Base-by-base conservation (phyloP, 2,329 filamentous ascomycete genomes). In the Capronia coronata region DNA sequence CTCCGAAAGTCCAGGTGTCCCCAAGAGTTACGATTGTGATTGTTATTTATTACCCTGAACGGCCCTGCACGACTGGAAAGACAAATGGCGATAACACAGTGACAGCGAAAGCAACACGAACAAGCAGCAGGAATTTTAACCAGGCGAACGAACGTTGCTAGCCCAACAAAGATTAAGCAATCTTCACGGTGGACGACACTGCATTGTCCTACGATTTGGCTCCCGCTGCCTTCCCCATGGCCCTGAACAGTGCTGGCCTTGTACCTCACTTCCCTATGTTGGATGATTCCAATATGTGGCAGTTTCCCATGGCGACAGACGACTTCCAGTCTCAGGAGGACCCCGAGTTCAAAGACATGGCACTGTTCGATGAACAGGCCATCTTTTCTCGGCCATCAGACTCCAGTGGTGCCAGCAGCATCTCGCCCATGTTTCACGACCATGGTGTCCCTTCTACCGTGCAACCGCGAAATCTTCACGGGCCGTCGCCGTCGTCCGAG, bases 381-480 rank as follows among this genome's bases (percentile, higher is more conserved):
- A 32, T 37, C 14, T 37, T 7, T 16, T 49, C 32, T 30, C 47
- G 19, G 34, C 34, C 34, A 19, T 18, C 14, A 18, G 34, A 37
- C 34, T 19, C 29, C 22, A 29, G 13, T 23, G 11, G 18, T 16
- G 27, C 16, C 14, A 43, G 27, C 19, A 10, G 2, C 13, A 19
- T 18, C 27, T 42, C 48, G 10, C 37, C 43, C 3, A 14, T 25
- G 7, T 30, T 46, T 18, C n/a, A 35, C 2, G 8, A 41, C 6
- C 25, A 35, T 1, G 14, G 6, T 18, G 2, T 43, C 7, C 42
- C 49, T 27, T 37, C 44, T 16, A 52, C 48, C n/a, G 43, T 55
- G 32, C 46, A 52, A 14, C 49, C 43, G 3, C 41, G 45, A 8
- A 42, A 52, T n/a, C 34, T 52, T 9, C 46, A 41, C 38, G 21